Base-by-base conservation (phyloP, 2,329 filamentous ascomycete genomes). In the Hypoxylon sp. region DNA sequence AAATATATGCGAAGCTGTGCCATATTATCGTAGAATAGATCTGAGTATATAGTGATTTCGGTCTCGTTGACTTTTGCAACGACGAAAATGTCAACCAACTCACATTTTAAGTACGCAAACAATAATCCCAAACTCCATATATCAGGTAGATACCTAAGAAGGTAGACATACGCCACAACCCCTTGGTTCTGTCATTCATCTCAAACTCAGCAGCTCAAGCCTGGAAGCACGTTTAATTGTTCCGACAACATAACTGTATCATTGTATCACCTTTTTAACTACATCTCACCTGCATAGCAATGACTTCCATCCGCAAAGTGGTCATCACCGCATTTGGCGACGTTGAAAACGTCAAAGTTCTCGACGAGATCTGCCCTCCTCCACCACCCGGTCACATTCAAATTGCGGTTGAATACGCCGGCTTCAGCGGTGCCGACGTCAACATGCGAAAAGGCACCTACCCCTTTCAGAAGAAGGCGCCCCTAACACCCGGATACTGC, bases 381-480 rank as follows among this genome's bases (percentile, higher is more conserved):
- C 82, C 82, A 4, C 62, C 74, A 27, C 63, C 75, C 16, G 67
- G 76, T 41, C 72, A 84, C 54, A 79, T 83, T 37, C 83, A 84
- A 61, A 74, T 83, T 69, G 76, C 78, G 61, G 76, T 82, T 56
- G 71, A 83, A 58, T 84, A 84, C 74, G 72, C 82, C 2, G 81
- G 81, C 52, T 84, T 85, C 74, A 77, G 78, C 1, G 83, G 83
- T 34, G 73, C 78, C 63, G 83, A 85, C 70, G 78, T 84, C 72
- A 80, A 81, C 66, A 85, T 85, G 83, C 80, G 83, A 21, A 73
- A 78, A 19, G 83, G 83, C 59, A 68, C 66, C n/a, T 85, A 85
- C 65, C 82, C 82, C 0, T 67, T 81, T 59, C 82, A 84, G 67
- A 79, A 71, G 55, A 74, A 76, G 9, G 79, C 83, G 0, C 83